These are phyloP conservation scores for Argentina anserina DNA, from an alignment of 306 rosid species.

Conservation along the genomic window DNA sequence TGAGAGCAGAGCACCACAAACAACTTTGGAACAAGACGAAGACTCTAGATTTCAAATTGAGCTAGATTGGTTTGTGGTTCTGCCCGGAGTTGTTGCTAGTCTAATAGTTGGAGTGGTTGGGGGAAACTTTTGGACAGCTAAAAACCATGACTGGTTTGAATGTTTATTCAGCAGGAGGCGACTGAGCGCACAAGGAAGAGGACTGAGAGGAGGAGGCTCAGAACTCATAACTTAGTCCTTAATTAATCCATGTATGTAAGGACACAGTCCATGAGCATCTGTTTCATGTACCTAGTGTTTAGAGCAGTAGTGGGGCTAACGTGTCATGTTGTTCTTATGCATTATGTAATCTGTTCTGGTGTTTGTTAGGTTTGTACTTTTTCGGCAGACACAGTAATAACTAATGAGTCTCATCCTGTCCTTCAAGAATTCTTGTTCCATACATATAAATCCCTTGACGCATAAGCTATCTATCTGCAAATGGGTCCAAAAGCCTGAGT, in stretches of 20 bases:
- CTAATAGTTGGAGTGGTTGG: neutral
- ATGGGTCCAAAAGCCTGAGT: no score
- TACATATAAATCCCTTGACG: no score
- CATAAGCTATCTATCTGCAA: no score
- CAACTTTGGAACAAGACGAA: neutral
- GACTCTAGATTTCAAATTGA: neutral
- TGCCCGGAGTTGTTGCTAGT: neutral
- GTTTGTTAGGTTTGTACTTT: neutral
- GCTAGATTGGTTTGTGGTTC: neutral
- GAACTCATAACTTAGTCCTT: neutral
- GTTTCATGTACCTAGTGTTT: no score
- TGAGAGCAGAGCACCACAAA: neutral
- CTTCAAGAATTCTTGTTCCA: no score
- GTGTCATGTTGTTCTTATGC: neutral
- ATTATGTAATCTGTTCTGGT: neutral
- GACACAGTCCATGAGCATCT: no score
- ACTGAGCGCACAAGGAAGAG: no score
- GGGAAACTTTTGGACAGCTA: neutral
- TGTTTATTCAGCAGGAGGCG: neutral
- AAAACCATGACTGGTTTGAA: constrained; percentile 3
- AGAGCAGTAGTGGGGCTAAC: neutral
- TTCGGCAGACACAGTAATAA: no score
- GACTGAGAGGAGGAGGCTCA: neutral
- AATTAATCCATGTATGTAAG: neutral
- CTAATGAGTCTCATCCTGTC: no score